Base-by-base conservation (phyloP, 2,329 filamentous ascomycete species). In the Colletotrichum echinochloae region DNA sequence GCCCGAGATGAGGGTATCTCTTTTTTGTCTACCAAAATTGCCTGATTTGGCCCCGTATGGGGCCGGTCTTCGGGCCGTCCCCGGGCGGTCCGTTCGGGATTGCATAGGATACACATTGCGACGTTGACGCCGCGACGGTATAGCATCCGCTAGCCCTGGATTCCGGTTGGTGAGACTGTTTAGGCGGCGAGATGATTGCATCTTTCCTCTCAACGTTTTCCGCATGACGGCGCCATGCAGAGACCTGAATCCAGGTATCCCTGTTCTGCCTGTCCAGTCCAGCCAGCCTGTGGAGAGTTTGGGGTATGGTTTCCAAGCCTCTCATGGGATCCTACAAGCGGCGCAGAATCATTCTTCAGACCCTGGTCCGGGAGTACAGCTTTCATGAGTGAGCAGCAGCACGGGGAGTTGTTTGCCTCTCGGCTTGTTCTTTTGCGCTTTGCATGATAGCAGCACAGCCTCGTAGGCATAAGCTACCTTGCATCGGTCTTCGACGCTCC, bases 1-100 rank as follows among this genome's bases (percentile, higher is more conserved):
- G 0, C 89, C 89, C 1, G 81, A 79, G 65, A 84, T 81, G 2
- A 91, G 83, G 65, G 88, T n/a, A n/a, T n/a, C n/a, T n/a, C n/a
- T n/a, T n/a, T n/a, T 44, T 16, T 26, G 7, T 56, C 49, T 62
- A 57, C 11, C 57, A 70, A 39, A 67, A 67, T 62, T 70, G 51
- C 64, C 64, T 23, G 18, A 46, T 67, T 54, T 16, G 46, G 64
- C 16, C 8, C 67, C 57, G 67, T 23, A 48, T 33, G 57, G 67
- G 64, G 51, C 66, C 64, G 64, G 35, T 35, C n/a, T 28, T 54
- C 51, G 37, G 59, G 37, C 14, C 57, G 35, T 46, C 64, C 49
- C 48, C 51, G 37, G 59, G 37, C 14, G 64, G 35, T 46, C 64
- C 49, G 57, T 28, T 23, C 48, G 20, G 57, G 20, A 11, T 23